phyloP scores from a whole-genome alignment of 139 green algal genomes.

The Edaphochlamys debaryana region DNA sequence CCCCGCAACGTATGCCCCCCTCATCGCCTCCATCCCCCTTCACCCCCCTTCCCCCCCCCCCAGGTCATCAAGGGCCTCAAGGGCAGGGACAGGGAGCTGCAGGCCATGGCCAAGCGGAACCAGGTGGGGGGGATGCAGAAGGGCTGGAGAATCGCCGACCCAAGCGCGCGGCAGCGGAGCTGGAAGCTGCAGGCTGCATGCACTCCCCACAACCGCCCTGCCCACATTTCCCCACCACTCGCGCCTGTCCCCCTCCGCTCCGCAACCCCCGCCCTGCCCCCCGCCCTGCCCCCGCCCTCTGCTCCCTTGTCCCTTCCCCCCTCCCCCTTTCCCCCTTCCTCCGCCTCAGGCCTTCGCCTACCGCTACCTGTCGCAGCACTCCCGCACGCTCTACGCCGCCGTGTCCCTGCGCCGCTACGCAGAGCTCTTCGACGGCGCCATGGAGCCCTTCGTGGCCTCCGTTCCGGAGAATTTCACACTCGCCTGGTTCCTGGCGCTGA shows the following conservation, averaged over 20 bases:
- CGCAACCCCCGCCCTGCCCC: too few species aligned
- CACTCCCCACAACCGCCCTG: too few species aligned
- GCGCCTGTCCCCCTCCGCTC: too few species aligned
- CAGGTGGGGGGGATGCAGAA: not conserved
- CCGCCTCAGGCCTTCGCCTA: not conserved
- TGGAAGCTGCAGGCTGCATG: too few species aligned
- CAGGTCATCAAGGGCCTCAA: constrained; percentile 2
- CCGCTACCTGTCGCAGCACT: constrained; percentile 28
- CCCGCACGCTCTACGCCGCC: constrained; percentile 22
- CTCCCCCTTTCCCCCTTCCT: too few species aligned
- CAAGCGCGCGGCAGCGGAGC: too few species aligned
- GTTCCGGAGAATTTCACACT: constrained; percentile 21
- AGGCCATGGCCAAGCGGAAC: constrained; percentile 21
- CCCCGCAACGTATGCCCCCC: too few species aligned
- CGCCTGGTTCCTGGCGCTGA: constrained; percentile 21
- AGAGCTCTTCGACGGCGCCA: constrained; percentile 13
- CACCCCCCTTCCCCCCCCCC: not conserved
- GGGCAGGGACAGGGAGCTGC: constrained; percentile 7
- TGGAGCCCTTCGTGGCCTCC: constrained; percentile 7
- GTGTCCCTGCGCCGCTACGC: constrained; percentile 7
- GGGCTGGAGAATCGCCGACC: too few species aligned
- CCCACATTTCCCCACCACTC: too few species aligned
- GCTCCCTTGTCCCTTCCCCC: too few species aligned
- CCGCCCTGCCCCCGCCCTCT: too few species aligned
- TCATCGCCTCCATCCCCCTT: too few species aligned